A percentile compares a stretch with the other conserved stretches of the same genome.
Conservation (phyloP, 106 monocot genomes). For the Dendrobium catenatum region DNA sequence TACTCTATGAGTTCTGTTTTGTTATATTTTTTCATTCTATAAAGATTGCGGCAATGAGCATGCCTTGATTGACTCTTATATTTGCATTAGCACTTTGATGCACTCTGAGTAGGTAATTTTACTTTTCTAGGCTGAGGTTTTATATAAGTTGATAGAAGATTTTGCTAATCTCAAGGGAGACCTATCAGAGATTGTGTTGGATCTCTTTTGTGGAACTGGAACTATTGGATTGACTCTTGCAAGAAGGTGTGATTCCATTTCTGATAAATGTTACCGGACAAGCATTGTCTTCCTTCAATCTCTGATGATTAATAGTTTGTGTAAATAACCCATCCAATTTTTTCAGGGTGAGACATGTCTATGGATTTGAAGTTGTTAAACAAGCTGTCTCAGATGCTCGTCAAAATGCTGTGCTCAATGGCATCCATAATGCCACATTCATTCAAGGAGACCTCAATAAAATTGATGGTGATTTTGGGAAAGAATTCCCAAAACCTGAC, state of each 20-base stretch:
- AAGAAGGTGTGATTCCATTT: slow-evolving; percentile 40
- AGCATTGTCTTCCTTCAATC: not conserved
- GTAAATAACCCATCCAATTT: not conserved
- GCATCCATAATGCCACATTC: slow-evolving; percentile 88
- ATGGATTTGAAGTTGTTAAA: slow-evolving; percentile 88
- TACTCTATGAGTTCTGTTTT: not conserved
- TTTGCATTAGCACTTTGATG: not conserved
- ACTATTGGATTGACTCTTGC: slow-evolving; percentile 97
- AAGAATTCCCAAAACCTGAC: slow-evolving; percentile 82
- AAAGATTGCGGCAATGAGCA: too few relatives aligned
- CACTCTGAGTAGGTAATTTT: not conserved
- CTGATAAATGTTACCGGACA: not conserved
- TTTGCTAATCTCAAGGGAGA: slow-evolving; percentile 70
- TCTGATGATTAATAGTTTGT: slow-evolving; percentile 1
- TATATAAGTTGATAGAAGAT: slow-evolving; percentile 88
- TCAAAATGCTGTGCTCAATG: slow-evolving; percentile 76
- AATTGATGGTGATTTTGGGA: slow-evolving; percentile 79
- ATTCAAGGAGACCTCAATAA: slow-evolving; percentile 97
- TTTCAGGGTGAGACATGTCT: slow-evolving; percentile 75
- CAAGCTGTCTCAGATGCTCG: slow-evolving; percentile 84
- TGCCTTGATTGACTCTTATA: too few relatives aligned
- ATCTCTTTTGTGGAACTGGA: slow-evolving; percentile 97
- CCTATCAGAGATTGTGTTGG: slow-evolving; percentile 86
- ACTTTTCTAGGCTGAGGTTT: slow-evolving; percentile 71
- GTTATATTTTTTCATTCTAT: not conserved